These are phyloP conservation scores for Phytophthora europaea DNA, from an alignment of 352 stramenopile genomes.

Conservation along the genomic window DNA sequence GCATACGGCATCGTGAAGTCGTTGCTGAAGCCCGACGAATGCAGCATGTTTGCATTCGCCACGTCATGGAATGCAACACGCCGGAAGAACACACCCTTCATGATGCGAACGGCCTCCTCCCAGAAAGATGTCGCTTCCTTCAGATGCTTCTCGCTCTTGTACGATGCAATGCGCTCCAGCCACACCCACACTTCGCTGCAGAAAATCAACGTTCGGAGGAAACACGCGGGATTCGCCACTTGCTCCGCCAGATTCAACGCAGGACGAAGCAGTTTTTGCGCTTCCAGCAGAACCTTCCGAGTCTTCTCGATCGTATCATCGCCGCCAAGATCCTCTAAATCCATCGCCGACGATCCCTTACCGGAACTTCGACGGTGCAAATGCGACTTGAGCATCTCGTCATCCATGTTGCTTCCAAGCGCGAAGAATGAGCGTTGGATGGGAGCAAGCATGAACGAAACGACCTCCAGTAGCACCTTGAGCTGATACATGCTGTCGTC, in stretches of 20 bases:
- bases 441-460: conserved; percentile 73
- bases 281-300: conserved; percentile 65
- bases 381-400: conserved; percentile 66
- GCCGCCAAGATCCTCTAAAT: conserved; percentile 40
- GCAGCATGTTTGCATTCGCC: conserved; percentile 35
- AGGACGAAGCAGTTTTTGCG: conserved; percentile 72
- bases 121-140: conserved; percentile 83
- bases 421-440: conserved; percentile 79
- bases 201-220: conserved; percentile 69
- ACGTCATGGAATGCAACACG: conserved; percentile 77
- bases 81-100: conserved; percentile 84
- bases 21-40: conserved; percentile 41
- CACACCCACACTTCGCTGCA: conserved; percentile 83
- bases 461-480: conserved; percentile 77
- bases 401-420: conserved; percentile 71
- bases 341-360: conserved; percentile 31
- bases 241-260: conserved; percentile 76
- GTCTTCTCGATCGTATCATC: conserved; percentile 74
- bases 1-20: conserved; percentile 40
- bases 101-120: conserved; percentile 79
- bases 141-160: conserved; percentile 81
- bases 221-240: conserved; percentile 63
- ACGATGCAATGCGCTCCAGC: conserved; percentile 78
- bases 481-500: conserved; percentile 81
- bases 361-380: conserved; percentile 42